phyloP scores from a whole-genome alignment of 2,329 filamentous ascomycete species.

The Cercospora berteroae region DNA sequence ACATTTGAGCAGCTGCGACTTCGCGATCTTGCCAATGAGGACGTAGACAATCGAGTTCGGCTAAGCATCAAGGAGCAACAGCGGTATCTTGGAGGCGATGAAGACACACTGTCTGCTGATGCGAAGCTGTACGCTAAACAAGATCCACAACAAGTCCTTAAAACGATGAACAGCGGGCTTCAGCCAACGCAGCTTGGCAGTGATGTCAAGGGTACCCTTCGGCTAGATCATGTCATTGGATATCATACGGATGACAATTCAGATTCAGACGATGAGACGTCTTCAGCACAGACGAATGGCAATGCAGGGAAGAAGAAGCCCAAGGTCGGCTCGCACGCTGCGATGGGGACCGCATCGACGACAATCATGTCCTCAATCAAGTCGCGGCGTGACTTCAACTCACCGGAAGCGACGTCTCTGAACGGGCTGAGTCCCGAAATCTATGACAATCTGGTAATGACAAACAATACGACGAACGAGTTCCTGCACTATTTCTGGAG shows the following conservation, averaged over 20 bases:
- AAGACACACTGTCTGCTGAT: slow-evolving; percentile 46
- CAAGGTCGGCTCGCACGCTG: slow-evolving; percentile 66
- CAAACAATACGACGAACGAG: slow-evolving; percentile 89
- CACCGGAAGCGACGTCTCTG: slow-evolving; percentile 29
- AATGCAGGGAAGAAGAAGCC: slow-evolving; percentile 41
- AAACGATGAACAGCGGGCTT: slow-evolving; percentile 63
- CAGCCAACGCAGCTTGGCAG: slow-evolving; percentile 42
- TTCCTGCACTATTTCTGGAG: slow-evolving; percentile 98
- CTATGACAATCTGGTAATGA: slow-evolving; percentile 65
- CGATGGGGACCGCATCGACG: slow-evolving; percentile 62
- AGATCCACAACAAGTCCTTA: slow-evolving; percentile 66
- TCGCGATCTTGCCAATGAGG: slow-evolving; percentile 73
- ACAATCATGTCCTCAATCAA: slow-evolving; percentile 66
- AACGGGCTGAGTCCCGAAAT: slow-evolving; percentile 44
- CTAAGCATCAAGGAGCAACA: slow-evolving; percentile 87
- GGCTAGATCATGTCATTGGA: slow-evolving; percentile 62
- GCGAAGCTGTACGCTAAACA: slow-evolving; percentile 65
- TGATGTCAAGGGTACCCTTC: slow-evolving; percentile 36
- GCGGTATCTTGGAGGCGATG: slow-evolving; percentile 66
- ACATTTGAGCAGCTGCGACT: slow-evolving; percentile 73
- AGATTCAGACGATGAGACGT: slow-evolving; percentile 55
- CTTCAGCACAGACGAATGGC: slow-evolving; percentile 27
- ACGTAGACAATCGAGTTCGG: slow-evolving; percentile 72
- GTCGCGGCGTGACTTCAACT: slow-evolving; percentile 43
- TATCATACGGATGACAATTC: slow-evolving; percentile 64